Conservation (phyloP, 495 filamentous ascomycete species). For the Penicillium diatomitis region DNA sequence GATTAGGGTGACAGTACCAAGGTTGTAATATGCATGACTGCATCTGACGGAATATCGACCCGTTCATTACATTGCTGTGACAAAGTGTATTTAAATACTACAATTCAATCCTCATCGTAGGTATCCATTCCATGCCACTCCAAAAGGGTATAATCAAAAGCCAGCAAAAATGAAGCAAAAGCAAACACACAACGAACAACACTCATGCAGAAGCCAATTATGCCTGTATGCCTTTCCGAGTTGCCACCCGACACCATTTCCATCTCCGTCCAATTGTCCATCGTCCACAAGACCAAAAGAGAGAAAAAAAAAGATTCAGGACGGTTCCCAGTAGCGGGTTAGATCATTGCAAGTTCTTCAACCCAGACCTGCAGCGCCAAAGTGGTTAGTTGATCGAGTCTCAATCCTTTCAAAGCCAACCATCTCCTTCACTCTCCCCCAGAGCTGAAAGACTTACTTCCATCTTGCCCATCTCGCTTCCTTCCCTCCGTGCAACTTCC, state of each 20-base stretch:
- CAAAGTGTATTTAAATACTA: neutral
- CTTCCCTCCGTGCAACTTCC: slow-evolving; percentile 60
- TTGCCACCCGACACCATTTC: too few relatives aligned
- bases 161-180: slow-evolving; percentile 9
- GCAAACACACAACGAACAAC: neutral
- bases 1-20: too few relatives aligned
- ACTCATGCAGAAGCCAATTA: neutral
- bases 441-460: slow-evolving; percentile 57
- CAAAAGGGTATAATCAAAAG: slow-evolving; percentile 17
- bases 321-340: slow-evolving; percentile 2
- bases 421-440: neutral
- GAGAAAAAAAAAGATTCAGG: neutral
- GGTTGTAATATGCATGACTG: too few relatives aligned
- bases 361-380: slow-evolving; percentile 50
- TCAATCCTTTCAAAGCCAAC: neutral
- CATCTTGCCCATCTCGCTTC: slow-evolving; percentile 83
- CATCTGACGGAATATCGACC: too few relatives aligned
- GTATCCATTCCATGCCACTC: slow-evolving; percentile 9
- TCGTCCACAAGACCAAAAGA: too few relatives aligned
- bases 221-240: too few relatives aligned
- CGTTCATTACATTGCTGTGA: neutral
- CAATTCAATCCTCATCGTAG: neutral
- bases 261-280: too few relatives aligned
- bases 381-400: slow-evolving; percentile 2
- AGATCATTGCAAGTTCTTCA: slow-evolving; percentile 41